Base-by-base conservation (phyloP, 1,284 basidiomycete genomes). In the Malassezia pachydermatis region DNA sequence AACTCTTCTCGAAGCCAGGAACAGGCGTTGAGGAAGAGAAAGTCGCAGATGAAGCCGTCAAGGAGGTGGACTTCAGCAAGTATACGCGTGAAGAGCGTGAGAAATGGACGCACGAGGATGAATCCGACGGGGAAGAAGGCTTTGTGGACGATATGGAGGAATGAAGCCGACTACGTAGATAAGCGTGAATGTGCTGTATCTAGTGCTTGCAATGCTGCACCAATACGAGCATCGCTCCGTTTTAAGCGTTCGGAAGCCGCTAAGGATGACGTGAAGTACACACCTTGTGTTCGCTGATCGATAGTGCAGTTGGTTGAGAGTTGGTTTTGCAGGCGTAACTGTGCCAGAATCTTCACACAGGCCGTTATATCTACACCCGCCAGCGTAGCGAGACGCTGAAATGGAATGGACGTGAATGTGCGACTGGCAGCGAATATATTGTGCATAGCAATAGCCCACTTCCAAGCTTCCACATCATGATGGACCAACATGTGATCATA, bases 351-450 rank as follows among this genome's bases (percentile, higher is more conserved):
- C 17, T 28, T 24, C 27, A 44, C 48, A 32, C 41, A 36, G 6
- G 14, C 41, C 1, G 9, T 8, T 14, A 6, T 13, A 3, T 41
- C 19, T 1, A 24, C 16, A 7, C 23, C 10, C 0, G 27, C 19
- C 7, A 43, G 41, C 22, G 27, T 32, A 8, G 48, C 35, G 19
- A 50, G 36, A 32, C 48, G 22, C 27, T 13, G 14, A 16, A 50
- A 7, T 16, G 41, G 29, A 16, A 43, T 30, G 22, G 23, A 13
- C 0, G 34, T n/a, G 32, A 67, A 67, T 9, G 67, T 60, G 68
- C 88, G 86, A 1, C 88, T 92, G 65, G 88, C 88, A 9, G 90
- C n/a, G n/a, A n/a, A n/a, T n/a, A n/a, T n/a, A n/a, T n/a, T n/a
- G n/a, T n/a, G n/a, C n/a, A n/a, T n/a, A n/a, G 30, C 14, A 10